Evolutionary conservation across 139 green algal species (phyloP), one percentile per base, ranked within the genome.

Genomic region (Pleodorina starrii): DNA sequence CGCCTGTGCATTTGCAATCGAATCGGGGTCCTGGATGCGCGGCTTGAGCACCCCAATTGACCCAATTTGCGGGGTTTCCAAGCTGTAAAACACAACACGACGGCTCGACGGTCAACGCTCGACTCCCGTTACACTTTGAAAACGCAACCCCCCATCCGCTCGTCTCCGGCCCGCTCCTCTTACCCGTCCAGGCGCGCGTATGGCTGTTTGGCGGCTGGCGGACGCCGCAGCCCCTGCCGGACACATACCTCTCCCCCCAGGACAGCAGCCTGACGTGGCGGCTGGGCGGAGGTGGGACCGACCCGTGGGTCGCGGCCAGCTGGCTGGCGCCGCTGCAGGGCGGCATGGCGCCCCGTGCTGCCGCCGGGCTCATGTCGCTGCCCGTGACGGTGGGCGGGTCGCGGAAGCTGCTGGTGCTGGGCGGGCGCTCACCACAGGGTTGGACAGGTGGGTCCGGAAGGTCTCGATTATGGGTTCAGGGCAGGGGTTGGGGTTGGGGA

Each of bases 151-250:
- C n/a, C 54, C 5, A 21, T 73, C 32, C 14, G 2, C 63, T 32
- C 19, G 2, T 6, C 32, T 73, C 63, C 63, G 2, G 12, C 59
- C 23, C 59, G 14, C 59, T 11, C 59, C 32, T 73, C 35, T 11
- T 48, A 21, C 10, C 46, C 6, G 38, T 14, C 14, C 43, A 68
- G 46, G 32, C n/a, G 6, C 40, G 16, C 5, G 14, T 87, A 17
- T 87, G 81, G 81, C 60, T 87, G 10, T 87, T 78, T 29, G 81
- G 81, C 60, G 81, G 81, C 60, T 87, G 81, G 81, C 4, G 29
- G 11, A 77, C 81, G 11, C 81, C 81, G 4, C 81, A 78, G 81
- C 81, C 81, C 36, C 59, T 87, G 59, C 60, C 81, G 27, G 80
- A 75, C 43, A 25, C 42, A 17, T 86, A 86, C 80, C 59, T 77